Base-by-base conservation (phyloP, 2,329 filamentous ascomycete species). In the Colletotrichum caudatum region DNA sequence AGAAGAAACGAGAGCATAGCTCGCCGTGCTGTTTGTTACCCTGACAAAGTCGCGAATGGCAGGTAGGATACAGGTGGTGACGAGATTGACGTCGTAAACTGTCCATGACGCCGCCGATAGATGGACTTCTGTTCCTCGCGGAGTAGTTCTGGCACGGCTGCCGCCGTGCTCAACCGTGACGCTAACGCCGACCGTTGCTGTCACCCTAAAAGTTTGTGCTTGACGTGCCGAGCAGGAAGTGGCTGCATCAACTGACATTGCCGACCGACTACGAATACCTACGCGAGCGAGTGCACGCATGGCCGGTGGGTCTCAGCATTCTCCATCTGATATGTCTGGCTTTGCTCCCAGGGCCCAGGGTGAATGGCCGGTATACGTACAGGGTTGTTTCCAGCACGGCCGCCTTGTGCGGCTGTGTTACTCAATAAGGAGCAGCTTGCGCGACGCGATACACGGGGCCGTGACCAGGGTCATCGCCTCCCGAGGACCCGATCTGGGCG, bases 361-460 rank as follows among this genome's bases (percentile, higher is more conserved):
- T 46, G 58, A 69, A 58, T 64, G 60, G 39, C 44, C 59, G 54
- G 69, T 44, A 29, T 29, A 29, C 29, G 29, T 29, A 72, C 51
- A 46, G 44, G 16, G 16, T 35, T 60, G 60, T 64, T 39, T 69
- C 37, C 58, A 58, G 54, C 59, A 69, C 69, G 69, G 60, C 53
- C 53, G 59, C 56, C 65, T 37, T 50, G 62, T 18, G 62, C 70
- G 70, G 70, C 61, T 41, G 61, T 71, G 62, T 72, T 70, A 72
- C 70, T 72, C 60, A 71, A 72, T 72, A 58, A 54, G 70, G 67
- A 72, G 67, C 70, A 66, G 67, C 66, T 71, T 70, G 66, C 66
- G 70, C 70, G 51, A 71, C 61, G 53, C 67, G 61, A 72, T 66
- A 66, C 67, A 72, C 67, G 57, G 67, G 62, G 70, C 67, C 50